These are phyloP conservation scores for Candolleomyces efflorescens DNA, from an alignment of 768 basidiomycete species.

Conservation along the genomic window DNA sequence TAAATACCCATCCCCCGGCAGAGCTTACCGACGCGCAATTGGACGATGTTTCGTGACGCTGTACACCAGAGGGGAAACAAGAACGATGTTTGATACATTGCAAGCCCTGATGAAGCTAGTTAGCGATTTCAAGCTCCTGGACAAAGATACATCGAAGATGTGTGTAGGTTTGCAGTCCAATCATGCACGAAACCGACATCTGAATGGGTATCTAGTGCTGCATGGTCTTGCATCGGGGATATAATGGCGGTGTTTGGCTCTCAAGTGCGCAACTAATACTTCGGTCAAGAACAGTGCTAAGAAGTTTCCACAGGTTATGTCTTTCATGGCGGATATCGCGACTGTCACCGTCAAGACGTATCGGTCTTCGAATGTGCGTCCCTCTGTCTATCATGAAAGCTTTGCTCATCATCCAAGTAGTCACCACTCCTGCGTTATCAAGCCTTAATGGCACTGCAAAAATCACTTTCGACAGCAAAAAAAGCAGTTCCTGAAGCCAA, in stretches of 20 bases:
- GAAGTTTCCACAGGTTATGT: conserved; percentile 71
- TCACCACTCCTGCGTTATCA: conserved; percentile 79
- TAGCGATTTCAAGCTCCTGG: conserved; percentile 61
- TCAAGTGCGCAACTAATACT: conserved; percentile 50
- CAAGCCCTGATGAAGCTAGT: conserved; percentile 73
- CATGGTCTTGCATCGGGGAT: conserved; percentile 85
- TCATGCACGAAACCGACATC: not conserved
- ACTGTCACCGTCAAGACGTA: conserved; percentile 61
- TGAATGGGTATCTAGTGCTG: conserved; percentile 49
- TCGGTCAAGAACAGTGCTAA: not conserved
- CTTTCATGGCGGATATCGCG: conserved; percentile 84
- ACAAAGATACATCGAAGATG: conserved; percentile 66
- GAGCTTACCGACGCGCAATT: conserved; percentile 76
- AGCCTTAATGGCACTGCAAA: conserved; percentile 72
- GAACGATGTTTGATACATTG: conserved; percentile 82
- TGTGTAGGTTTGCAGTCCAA: conserved; percentile 29
- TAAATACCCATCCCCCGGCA: conserved; percentile 79
- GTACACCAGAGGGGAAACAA: conserved; percentile 78
- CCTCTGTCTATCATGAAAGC: not conserved
- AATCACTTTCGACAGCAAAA: conserved; percentile 75
- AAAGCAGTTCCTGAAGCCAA: conserved; percentile 78
- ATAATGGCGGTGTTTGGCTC: conserved; percentile 81
- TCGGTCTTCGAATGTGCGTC: conserved; percentile 68
- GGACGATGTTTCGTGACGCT: conserved; percentile 71
- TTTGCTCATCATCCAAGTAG: conserved; percentile 32